A percentile compares a stretch with the other conserved stretches of the same genome.
phyloP scores from a whole-genome alignment of 805 yeast genomes.

The Phaffomyces antillensis region DNA sequence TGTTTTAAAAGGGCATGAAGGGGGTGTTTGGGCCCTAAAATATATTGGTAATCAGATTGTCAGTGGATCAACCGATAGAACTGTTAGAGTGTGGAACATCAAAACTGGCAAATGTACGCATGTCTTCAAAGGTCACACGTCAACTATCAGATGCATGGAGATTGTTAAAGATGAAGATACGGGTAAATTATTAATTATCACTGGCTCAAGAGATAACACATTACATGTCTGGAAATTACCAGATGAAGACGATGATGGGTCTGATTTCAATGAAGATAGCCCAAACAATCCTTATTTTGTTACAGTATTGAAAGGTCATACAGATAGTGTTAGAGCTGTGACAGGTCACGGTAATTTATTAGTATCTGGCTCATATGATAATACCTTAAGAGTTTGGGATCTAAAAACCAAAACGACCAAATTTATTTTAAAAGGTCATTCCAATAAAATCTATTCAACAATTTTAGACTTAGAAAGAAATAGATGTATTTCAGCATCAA shows the following conservation, averaged over 20 bases:
- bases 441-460: conserved; percentile 83
- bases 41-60: conserved; percentile 78
- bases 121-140: conserved; percentile 83
- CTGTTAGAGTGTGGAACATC: conserved; percentile 91
- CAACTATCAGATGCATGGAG: conserved; percentile 89
- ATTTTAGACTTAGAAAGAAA: conserved; percentile 69
- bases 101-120: conserved; percentile 82
- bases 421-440: conserved; percentile 74
- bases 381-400: conserved; percentile 90
- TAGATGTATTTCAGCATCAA: conserved; percentile 83
- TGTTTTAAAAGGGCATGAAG: conserved; percentile 81
- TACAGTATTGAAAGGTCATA: conserved; percentile 66
- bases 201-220: conserved; percentile 84
- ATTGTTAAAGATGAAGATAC: conserved; percentile 63
- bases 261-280: conserved; percentile 27
- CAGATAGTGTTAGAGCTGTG: conserved; percentile 78
- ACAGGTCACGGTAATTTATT: conserved; percentile 79
- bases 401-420: conserved; percentile 65
- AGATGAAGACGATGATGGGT: conserved; percentile 24
- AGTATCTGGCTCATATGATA: conserved; percentile 87
- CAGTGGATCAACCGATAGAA: conserved; percentile 91
- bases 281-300: conserved; percentile 54
- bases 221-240: conserved; percentile 84
- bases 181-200: conserved; percentile 64
- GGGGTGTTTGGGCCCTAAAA: conserved; percentile 98